These are phyloP conservation scores for Naganishia sp. DNA, from an alignment of 1,284 basidiomycete genomes.

Conservation along the genomic window DNA sequence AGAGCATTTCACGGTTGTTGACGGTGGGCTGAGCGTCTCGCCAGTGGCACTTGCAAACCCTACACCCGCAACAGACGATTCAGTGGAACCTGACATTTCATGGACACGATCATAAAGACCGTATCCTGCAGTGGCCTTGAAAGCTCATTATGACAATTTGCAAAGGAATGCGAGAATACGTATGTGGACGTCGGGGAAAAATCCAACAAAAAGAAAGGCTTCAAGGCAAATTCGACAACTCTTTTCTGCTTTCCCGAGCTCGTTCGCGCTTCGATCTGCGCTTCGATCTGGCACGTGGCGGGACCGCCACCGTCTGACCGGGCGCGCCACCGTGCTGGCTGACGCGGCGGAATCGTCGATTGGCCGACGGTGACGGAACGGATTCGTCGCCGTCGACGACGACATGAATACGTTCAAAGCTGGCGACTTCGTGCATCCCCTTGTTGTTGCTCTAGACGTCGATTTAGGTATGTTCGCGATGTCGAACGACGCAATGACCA, in stretches of 20 bases:
- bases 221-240: neutral
- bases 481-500: too few relatives aligned
- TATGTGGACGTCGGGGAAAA: neutral
- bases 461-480: constrained; percentile 24
- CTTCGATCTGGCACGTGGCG: too few relatives aligned
- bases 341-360: constrained; percentile 1
- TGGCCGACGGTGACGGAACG: neutral
- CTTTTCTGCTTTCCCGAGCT: neutral
- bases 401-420: neutral
- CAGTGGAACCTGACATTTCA: too few relatives aligned
- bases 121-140: too few relatives aligned
- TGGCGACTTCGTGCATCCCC: neutral
- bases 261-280: neutral
- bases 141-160: too few relatives aligned
- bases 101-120: too few relatives aligned
- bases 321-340: neutral
- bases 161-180: too few relatives aligned
- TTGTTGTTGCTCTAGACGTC: constrained; percentile 14
- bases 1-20: too few relatives aligned
- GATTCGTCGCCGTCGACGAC: neutral
- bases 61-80: too few relatives aligned
- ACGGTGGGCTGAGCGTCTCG: too few relatives aligned
- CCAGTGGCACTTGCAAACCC: too few relatives aligned
- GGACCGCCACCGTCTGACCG: too few relatives aligned
- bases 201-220: neutral